Conservation (phyloP, 2,329 filamentous ascomycete species). For the Exophiala mesophila region DNA sequence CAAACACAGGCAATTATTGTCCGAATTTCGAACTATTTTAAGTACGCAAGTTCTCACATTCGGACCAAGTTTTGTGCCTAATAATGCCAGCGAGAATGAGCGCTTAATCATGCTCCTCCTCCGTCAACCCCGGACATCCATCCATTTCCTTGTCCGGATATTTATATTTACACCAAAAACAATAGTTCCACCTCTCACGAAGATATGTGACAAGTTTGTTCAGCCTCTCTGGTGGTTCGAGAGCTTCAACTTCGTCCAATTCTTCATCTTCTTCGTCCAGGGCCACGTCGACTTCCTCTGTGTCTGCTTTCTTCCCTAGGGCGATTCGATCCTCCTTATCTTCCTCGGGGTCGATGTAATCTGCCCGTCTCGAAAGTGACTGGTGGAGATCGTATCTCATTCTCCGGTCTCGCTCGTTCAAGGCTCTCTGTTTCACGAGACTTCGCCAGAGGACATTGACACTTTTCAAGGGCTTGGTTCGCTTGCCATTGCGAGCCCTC, state of each 20-base stretch:
- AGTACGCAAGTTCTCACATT: too few species aligned
- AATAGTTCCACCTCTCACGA: constrained; percentile 70
- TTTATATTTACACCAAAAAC: constrained; percentile 90
- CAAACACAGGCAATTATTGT: too few species aligned
- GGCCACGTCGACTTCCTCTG: constrained; percentile 53
- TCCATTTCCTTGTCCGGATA: constrained; percentile 72
- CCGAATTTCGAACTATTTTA: too few species aligned
- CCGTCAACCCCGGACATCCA: constrained; percentile 79
- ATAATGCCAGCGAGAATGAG: neutral
- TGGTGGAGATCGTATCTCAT: constrained; percentile 64
- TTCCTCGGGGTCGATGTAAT: constrained; percentile 63
- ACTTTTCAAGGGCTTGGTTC: constrained; percentile 55
- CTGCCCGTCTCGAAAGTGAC: constrained; percentile 57
- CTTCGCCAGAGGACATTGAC: constrained; percentile 78
- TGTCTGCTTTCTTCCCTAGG: constrained; percentile 42
- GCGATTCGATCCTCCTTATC: constrained; percentile 69
- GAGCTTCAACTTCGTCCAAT: constrained; percentile 70
- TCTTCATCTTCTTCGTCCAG: constrained; percentile 77
- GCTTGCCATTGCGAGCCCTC: constrained; percentile 18
- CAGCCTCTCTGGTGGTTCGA: constrained; percentile 64
- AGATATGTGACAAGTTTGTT: constrained; percentile 63
- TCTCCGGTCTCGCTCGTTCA: constrained; percentile 62
- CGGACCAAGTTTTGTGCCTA: neutral
- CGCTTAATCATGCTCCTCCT: constrained; percentile 70
- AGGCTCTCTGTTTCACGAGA: constrained; percentile 63